Percentiles rank a stretch among this genome's conserved stretches.
phyloP scores from a whole-genome alignment of 345 rosid species.

The Citrus unshiu region DNA sequence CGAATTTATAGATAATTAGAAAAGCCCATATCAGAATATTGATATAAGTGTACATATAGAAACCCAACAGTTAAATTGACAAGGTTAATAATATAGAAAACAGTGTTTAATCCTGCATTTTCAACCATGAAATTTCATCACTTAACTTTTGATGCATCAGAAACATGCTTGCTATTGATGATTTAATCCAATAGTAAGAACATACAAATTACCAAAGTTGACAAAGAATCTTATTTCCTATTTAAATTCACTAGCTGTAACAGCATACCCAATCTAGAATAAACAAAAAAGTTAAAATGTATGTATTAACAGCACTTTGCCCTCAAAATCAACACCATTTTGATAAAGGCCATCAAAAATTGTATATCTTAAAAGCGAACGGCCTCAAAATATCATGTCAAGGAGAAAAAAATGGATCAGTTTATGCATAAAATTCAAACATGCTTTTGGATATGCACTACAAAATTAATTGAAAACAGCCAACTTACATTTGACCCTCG shows the following conservation, averaged over 20 bases:
- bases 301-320: neutral
- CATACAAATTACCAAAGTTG: neutral
- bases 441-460: neutral
- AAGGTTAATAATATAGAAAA: neutral
- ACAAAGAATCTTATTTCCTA: neutral
- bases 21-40: neutral
- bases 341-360: neutral
- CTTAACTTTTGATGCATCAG: neutral
- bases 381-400: neutral
- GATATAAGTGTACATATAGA: neutral
- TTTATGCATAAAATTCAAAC: neutral
- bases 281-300: neutral
- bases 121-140: neutral
- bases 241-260: neutral
- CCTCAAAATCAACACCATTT: neutral
- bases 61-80: neutral
- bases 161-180: neutral
- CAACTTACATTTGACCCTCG: slow-evolving; percentile 43
- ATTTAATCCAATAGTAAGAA: neutral
- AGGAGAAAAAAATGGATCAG: neutral
- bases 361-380: neutral
- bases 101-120: neutral
- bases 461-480: neutral
- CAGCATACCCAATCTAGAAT: neutral
- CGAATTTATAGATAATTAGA: neutral